Conservation (phyloP, 345 rosid species). For the Nasturtium officinale region DNA sequence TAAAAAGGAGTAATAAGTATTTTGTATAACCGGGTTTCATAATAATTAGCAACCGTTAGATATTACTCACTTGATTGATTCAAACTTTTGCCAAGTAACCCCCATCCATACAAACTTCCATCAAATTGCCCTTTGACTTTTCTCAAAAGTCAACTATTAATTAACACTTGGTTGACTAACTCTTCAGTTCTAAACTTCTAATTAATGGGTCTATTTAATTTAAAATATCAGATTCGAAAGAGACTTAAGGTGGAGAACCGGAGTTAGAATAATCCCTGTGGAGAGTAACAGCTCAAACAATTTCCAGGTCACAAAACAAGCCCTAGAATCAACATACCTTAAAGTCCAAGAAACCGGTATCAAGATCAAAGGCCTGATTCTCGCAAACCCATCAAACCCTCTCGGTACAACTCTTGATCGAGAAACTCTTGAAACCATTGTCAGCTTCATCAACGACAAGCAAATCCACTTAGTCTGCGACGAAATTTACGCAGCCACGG, state of each 20-base stretch:
- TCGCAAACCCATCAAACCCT: constrained; percentile 45
- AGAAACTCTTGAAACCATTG: constrained; percentile 20
- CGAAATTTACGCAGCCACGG: constrained; percentile 59
- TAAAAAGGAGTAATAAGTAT: too few species aligned
- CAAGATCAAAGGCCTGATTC: constrained; percentile 35
- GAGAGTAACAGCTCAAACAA: constrained; percentile 56
- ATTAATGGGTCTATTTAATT: not conserved
- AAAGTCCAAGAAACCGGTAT: constrained; percentile 48
- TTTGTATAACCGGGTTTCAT: not conserved
- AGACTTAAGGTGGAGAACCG: constrained; percentile 67
- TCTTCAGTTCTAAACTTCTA: constrained; percentile 16
- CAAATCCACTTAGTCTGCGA: constrained; percentile 60
- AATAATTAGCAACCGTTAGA: not conserved
- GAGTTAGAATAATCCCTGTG: constrained; percentile 53
- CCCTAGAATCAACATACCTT: constrained; percentile 48
- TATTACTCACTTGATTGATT: constrained; percentile 22
- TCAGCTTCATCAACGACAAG: constrained; percentile 45
- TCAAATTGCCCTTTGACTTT: constrained; percentile 8
- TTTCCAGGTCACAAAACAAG: constrained; percentile 52
- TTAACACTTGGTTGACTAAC: too few species aligned
- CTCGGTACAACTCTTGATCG: constrained; percentile 41
- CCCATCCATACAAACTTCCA: not conserved
- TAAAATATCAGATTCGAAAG: constrained; percentile 52
- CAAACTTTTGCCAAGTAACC: constrained; percentile 10
- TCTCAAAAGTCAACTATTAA: constrained; percentile 8